Evolutionary conservation across 345 rosid species (phyloP).

Genomic region (Schrenkiella parvula): DNA sequence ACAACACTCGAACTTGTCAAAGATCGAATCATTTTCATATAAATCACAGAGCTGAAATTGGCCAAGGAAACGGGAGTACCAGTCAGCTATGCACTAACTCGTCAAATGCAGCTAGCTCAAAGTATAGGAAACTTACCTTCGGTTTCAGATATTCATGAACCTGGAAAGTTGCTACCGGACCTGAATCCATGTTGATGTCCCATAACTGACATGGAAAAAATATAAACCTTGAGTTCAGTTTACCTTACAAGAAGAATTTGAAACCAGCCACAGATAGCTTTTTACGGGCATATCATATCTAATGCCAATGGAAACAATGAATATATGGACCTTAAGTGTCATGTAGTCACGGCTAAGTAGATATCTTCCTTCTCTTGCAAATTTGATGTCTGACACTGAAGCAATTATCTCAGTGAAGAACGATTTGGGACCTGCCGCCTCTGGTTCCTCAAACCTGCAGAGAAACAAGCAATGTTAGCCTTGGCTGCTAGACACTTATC

Average conservation of each 20-base stretch:
- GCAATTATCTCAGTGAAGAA: constrained; percentile 97
- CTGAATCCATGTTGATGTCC: constrained; percentile 98
- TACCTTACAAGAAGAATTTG: background rate
- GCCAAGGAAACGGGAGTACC: constrained; percentile 11
- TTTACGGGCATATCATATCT: background rate
- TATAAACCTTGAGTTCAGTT: background rate
- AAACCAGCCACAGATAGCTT: background rate
- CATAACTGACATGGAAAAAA: constrained; percentile 50
- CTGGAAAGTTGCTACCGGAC: constrained; percentile 90
- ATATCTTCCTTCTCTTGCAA: constrained; percentile 81
- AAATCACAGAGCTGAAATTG: constrained; percentile 85
- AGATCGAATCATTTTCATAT: constrained; percentile 94
- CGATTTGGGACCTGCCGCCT: constrained; percentile 71
- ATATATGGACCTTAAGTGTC: constrained; percentile 75
- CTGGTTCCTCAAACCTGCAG: constrained; percentile 81
- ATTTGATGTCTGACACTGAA: constrained; percentile 91
- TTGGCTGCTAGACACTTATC: constrained; percentile 6
- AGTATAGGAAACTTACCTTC: constrained; percentile 46
- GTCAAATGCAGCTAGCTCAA: constrained; percentile 17
- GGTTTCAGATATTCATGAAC: constrained; percentile 95
- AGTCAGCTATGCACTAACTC: constrained; percentile 8
- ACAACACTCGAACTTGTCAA: constrained; percentile 98
- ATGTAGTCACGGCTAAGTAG: constrained; percentile 94
- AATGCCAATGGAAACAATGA: background rate
- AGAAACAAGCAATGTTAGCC: constrained; percentile 13